A percentile compares a stretch with the other conserved stretches of the same genome.
Evolutionary conservation across 768 basidiomycete species (phyloP).

Genomic region (Lactarius psammicola): DNA sequence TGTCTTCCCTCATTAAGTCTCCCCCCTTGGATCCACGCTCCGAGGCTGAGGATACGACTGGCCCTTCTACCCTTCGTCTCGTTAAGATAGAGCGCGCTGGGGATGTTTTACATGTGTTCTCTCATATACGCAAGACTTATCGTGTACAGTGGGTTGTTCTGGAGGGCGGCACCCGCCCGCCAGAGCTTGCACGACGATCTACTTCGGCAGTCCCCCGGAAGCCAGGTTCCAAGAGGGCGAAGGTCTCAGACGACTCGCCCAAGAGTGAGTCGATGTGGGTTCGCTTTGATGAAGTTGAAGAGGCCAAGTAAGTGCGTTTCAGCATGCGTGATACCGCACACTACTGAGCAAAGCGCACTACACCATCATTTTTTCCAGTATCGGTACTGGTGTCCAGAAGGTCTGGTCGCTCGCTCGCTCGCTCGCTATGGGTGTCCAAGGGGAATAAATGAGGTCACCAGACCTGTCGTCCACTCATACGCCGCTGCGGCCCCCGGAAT

Average conservation of each 20-base stretch:
- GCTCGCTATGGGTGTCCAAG: slow-evolving; percentile 46
- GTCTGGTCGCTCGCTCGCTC: slow-evolving; percentile 63
- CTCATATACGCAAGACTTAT: slow-evolving; percentile 88
- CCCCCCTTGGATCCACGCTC: slow-evolving; percentile 26
- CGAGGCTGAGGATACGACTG: slow-evolving; percentile 8
- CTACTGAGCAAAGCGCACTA: background rate
- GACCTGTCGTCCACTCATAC: background rate
- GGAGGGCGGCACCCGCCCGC: slow-evolving; percentile 51
- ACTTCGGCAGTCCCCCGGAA: background rate
- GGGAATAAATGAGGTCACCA: background rate
- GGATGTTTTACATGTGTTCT: slow-evolving; percentile 79
- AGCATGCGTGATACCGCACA: background rate
- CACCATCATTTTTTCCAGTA: slow-evolving; percentile 41
- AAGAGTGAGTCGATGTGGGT: slow-evolving; percentile 18
- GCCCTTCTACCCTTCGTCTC: slow-evolving; percentile 36
- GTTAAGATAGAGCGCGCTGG: slow-evolving; percentile 51
- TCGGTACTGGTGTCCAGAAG: slow-evolving; percentile 73
- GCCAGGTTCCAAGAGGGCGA: background rate
- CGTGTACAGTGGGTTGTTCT: slow-evolving; percentile 69
- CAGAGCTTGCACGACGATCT: slow-evolving; percentile 27
- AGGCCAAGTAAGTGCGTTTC: slow-evolving; percentile 19
- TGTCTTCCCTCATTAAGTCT: slow-evolving; percentile 42
- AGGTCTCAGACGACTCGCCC: background rate
- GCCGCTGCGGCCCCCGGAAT: background rate
- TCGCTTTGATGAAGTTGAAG: slow-evolving; percentile 10